Percentiles rank a stretch among this genome's conserved stretches.
These are phyloP conservation scores for Suillus weaverae DNA, from an alignment of 768 basidiomycete genomes.

Conservation along the genomic window DNA sequence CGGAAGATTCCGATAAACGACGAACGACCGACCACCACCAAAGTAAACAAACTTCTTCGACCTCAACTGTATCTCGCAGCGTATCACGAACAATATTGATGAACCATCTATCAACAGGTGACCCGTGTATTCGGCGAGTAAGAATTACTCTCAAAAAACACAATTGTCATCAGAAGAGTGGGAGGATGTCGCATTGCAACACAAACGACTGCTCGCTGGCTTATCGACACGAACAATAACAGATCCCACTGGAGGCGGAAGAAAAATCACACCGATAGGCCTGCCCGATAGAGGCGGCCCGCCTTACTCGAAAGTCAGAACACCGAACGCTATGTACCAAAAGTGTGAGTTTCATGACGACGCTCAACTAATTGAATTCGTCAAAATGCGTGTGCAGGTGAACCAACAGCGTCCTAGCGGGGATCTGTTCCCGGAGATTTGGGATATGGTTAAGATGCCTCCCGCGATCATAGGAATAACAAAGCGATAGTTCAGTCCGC, in stretches of 20 bases:
- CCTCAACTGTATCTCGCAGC: not conserved
- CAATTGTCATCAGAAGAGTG: not conserved
- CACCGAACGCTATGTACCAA: not conserved
- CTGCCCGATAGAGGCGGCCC: not conserved
- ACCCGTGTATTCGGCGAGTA: not conserved
- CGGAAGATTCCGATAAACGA: not conserved
- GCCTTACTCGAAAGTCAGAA: not conserved
- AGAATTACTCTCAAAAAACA: not conserved
- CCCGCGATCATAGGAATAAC: conserved; percentile 4
- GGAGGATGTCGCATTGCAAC: not conserved
- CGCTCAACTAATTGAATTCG: not conserved
- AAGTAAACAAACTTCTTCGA: not conserved
- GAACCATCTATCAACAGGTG: not conserved
- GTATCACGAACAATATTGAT: not conserved
- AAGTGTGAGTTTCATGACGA: not conserved
- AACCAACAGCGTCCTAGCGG: not conserved
- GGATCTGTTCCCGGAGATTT: not conserved
- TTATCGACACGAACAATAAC: not conserved
- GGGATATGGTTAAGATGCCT: not conserved
- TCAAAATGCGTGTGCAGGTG: not conserved
- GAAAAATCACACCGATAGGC: not conserved
- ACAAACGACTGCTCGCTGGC: not conserved
- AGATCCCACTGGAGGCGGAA: not conserved
- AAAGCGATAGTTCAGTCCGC: not conserved
- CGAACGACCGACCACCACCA: not conserved